Percentiles rank a stretch among this genome's conserved stretches.
Conservation (phyloP, 495 filamentous ascomycete genomes). For the Penicillium ucsense region DNA sequence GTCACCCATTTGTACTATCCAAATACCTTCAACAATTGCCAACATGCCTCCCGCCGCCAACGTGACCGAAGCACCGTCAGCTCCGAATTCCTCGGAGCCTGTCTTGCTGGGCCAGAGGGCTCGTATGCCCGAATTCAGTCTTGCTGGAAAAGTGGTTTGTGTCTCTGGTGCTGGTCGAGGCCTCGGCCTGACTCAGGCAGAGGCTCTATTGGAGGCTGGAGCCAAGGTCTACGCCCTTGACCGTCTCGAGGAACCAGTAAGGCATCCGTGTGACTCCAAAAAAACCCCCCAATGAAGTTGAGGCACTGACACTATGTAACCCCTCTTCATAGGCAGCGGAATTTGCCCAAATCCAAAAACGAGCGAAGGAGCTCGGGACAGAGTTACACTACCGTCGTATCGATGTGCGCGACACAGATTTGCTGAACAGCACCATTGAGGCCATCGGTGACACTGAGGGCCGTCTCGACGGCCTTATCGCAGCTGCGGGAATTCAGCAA, state of each 20-base stretch:
- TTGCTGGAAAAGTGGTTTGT: conserved; percentile 65
- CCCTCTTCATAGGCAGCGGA: conserved; percentile 45
- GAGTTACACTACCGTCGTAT: conserved; percentile 69
- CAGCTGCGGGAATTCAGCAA: conserved; percentile 66
- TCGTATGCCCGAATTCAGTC: conserved; percentile 66
- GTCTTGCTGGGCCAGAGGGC: conserved; percentile 28
- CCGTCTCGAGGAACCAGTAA: conserved; percentile 36
- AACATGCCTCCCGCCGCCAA: conserved; percentile 23
- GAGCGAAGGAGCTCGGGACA: conserved; percentile 60
- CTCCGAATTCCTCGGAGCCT: conserved; percentile 16
- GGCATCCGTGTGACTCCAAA: background rate
- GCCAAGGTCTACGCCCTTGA: conserved; percentile 49
- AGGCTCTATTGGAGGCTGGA: conserved; percentile 73
- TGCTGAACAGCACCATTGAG: conserved; percentile 56
- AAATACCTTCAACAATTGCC: background rate
- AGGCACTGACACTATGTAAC: background rate
- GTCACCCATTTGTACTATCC: too few species aligned
- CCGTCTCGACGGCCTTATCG: conserved; percentile 66
- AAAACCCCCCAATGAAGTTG: too few species aligned
- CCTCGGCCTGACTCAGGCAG: conserved; percentile 67
- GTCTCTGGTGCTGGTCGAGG: conserved; percentile 75
- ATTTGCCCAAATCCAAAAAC: conserved; percentile 53
- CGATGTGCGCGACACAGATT: conserved; percentile 69
- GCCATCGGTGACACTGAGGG: conserved; percentile 62
- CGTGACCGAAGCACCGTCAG: conserved; percentile 21